These are phyloP conservation scores for Gloeostereum incarnatum DNA, from an alignment of 768 basidiomycete species.

Conservation along the genomic window DNA sequence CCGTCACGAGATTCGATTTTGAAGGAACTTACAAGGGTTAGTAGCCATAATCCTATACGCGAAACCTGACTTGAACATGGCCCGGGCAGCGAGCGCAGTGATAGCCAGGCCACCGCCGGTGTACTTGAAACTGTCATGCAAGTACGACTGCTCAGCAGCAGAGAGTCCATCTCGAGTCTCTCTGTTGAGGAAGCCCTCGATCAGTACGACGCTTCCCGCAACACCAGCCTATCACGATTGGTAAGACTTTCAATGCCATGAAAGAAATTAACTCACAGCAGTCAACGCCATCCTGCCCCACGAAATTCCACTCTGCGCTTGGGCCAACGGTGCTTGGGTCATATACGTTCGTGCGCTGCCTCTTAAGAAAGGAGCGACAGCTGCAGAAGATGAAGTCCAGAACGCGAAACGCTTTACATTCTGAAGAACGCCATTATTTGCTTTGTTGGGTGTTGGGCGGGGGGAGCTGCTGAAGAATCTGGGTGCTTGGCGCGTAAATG, in stretches of 20 bases:
- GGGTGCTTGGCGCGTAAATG: too few species aligned
- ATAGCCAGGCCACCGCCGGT: conserved; percentile 72
- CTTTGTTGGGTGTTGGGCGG: too few species aligned
- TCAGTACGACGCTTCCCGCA: conserved; percentile 56
- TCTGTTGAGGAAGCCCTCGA: conserved; percentile 63
- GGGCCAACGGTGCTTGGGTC: conserved; percentile 3
- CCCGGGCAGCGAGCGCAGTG: conserved; percentile 73
- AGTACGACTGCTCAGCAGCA: conserved; percentile 50
- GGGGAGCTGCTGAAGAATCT: too few species aligned
- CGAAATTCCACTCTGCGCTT: background rate
- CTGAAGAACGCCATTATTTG: too few species aligned
- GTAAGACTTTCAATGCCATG: background rate
- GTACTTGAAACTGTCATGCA: conserved; percentile 76
- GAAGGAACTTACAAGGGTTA: conserved; percentile 59
- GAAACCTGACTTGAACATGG: conserved; percentile 60
- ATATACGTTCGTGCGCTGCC: conserved; percentile 6
- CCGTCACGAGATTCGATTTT: background rate
- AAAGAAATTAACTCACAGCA: conserved; percentile 2
- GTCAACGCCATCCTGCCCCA: conserved; percentile 8
- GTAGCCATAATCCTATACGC: conserved; percentile 72
- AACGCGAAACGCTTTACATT: too few species aligned
- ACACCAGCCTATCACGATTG: conserved; percentile 46
- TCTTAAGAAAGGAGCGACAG: too few species aligned
- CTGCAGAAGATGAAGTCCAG: too few species aligned
- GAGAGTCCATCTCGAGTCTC: conserved; percentile 68